Conservation (phyloP, 176 grass and related monocot species). For the Zea mays region DNA sequence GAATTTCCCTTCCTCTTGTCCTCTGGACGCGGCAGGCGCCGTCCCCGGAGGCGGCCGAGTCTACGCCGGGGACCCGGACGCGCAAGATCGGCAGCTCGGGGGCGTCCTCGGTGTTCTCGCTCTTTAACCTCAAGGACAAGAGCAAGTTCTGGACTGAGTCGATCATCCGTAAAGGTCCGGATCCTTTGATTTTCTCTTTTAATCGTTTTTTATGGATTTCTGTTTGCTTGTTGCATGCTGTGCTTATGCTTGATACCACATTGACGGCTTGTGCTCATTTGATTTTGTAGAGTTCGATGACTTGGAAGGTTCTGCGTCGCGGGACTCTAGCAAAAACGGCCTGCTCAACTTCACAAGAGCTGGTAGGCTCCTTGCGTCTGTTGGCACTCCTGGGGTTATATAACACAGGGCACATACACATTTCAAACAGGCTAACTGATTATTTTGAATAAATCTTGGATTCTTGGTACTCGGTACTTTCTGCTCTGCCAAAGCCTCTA, state of each 20-base stretch:
- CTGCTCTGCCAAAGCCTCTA: neutral
- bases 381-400: neutral
- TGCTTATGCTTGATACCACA: neutral
- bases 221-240: neutral
- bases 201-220: neutral
- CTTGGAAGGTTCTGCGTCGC: constrained; percentile 62
- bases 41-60: constrained; percentile 34
- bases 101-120: constrained; percentile 70
- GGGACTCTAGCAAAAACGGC: constrained; percentile 49
- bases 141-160: constrained; percentile 96
- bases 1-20: neutral
- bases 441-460: neutral
- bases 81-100: constrained; percentile 49
- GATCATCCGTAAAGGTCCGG: constrained; percentile 70
- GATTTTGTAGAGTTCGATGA: constrained; percentile 68
- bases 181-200: neutral
- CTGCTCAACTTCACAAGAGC: constrained; percentile 83
- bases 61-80: constrained; percentile 56
- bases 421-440: neutral
- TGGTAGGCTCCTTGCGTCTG: constrained; percentile 48
- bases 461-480: neutral
- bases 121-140: constrained; percentile 81
- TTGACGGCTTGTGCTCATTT: constrained; percentile 27
- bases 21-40: constrained; percentile 11
- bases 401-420: neutral